phyloP scores from a whole-genome alignment of 192 early-diverging fungal genomes.

The Mortierella hygrophila region DNA sequence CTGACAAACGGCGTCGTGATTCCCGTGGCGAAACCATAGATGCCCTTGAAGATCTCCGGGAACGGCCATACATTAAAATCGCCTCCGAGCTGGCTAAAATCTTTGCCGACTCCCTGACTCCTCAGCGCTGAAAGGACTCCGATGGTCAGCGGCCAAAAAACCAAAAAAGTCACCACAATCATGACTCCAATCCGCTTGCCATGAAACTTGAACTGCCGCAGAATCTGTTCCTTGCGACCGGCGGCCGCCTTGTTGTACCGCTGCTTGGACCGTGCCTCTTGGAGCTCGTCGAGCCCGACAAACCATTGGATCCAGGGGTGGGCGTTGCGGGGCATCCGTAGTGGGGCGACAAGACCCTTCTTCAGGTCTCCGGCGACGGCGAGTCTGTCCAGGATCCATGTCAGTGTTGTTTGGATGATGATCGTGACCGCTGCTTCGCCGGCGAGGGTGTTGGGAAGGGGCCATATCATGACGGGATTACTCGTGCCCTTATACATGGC shows the following conservation, averaged over 20 bases:
- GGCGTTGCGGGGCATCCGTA: slow-evolving; percentile 15
- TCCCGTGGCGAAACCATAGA: slow-evolving; percentile 21
- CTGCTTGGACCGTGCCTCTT: neutral
- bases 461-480: slow-evolving; percentile 25
- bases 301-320: slow-evolving; percentile 35
- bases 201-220: slow-evolving; percentile 13
- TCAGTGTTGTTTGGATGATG: slow-evolving; percentile 29
- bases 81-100: slow-evolving; percentile 10
- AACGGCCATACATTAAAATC: slow-evolving; percentile 36
- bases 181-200: slow-evolving; percentile 17
- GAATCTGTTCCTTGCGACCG: slow-evolving; percentile 10
- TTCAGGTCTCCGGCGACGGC: slow-evolving; percentile 28
- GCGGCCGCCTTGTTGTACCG: neutral
- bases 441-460: slow-evolving; percentile 27
- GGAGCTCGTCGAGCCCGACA: slow-evolving; percentile 17
- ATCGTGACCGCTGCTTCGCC: slow-evolving; percentile 27
- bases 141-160: slow-evolving; percentile 37
- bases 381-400: slow-evolving; percentile 34
- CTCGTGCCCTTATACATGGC: slow-evolving; percentile 28
- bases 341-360: slow-evolving; percentile 28
- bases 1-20: slow-evolving; percentile 32
- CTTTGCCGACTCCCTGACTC: slow-evolving; percentile 10
- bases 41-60: slow-evolving; percentile 30
- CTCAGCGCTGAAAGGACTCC: slow-evolving; percentile 13
- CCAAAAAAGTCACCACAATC: slow-evolving; percentile 23